Evolutionary conservation across 768 basidiomycete species (phyloP).

Genomic region (Suillus luteus): DNA sequence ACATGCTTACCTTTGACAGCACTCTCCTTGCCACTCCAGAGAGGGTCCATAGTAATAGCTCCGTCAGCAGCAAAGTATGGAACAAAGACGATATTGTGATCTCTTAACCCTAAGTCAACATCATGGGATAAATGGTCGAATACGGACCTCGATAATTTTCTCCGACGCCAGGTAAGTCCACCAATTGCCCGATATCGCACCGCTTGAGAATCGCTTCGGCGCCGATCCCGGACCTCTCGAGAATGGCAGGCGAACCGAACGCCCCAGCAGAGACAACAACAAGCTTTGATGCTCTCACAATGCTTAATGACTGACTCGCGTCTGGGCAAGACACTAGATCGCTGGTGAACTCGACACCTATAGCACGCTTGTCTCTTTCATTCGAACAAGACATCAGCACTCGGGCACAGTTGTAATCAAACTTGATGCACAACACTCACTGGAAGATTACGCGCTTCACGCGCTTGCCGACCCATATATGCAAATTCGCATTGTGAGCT

Average conservation of each 20-base stretch:
- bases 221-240: slow-evolving; percentile 56
- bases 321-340: slow-evolving; percentile 29
- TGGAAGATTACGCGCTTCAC: slow-evolving; percentile 37
- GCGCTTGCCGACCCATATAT: slow-evolving; percentile 32
- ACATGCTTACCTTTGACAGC: slow-evolving; percentile 41
- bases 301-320: slow-evolving; percentile 9
- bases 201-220: slow-evolving; percentile 29
- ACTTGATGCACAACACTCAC: slow-evolving; percentile 22
- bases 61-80: slow-evolving; percentile 44
- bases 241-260: slow-evolving; percentile 48
- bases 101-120: slow-evolving; percentile 6
- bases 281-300: slow-evolving; percentile 34
- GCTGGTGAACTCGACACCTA: slow-evolving; percentile 39
- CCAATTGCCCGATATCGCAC: slow-evolving; percentile 30
- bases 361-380: slow-evolving; percentile 36
- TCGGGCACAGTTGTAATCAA: not conserved
- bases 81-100: slow-evolving; percentile 32
- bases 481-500: slow-evolving; percentile 31
- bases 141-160: slow-evolving; percentile 41
- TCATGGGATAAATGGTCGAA: too few species aligned
- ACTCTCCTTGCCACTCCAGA: slow-evolving; percentile 42
- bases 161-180: slow-evolving; percentile 45
- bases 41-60: slow-evolving; percentile 46
- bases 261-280: slow-evolving; percentile 43
- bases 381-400: not conserved